A percentile compares a stretch with the other conserved stretches of the same genome.
Evolutionary conservation across 768 basidiomycete genomes (phyloP).

Genomic region (Sarcomyxa edulis): DNA sequence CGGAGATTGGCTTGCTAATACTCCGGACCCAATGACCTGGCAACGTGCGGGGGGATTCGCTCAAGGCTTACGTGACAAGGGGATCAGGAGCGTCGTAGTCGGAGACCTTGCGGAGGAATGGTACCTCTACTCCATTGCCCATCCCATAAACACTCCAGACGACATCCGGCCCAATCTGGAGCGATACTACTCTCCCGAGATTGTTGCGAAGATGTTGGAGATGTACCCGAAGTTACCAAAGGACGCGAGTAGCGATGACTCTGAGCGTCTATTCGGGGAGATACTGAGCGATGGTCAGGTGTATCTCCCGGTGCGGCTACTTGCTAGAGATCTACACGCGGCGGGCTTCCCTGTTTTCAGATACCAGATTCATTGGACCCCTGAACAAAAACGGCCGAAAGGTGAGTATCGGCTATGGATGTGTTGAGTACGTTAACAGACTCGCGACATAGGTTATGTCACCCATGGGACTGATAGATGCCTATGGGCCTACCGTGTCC

Average conservation of each 20-base stretch:
- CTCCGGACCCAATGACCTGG: constrained; percentile 60
- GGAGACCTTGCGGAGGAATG: constrained; percentile 74
- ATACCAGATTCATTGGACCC: constrained; percentile 68
- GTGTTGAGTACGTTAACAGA: neutral
- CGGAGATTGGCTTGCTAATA: constrained; percentile 47
- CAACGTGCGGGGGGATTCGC: constrained; percentile 62
- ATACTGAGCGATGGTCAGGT: constrained; percentile 62
- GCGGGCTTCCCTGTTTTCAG: constrained; percentile 60
- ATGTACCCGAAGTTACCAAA: constrained; percentile 37
- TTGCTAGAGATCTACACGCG: constrained; percentile 52
- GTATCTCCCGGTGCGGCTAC: constrained; percentile 58
- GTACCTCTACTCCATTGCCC: constrained; percentile 71
- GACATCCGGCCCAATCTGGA: constrained; percentile 56
- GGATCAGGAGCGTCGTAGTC: constrained; percentile 56
- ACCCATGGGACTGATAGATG: constrained; percentile 65
- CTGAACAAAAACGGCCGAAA: constrained; percentile 48
- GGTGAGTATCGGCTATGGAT: constrained; percentile 30
- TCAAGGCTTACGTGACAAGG: constrained; percentile 44
- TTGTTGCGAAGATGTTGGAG: constrained; percentile 40
- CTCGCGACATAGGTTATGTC: constrained; percentile 45
- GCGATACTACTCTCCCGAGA: constrained; percentile 51
- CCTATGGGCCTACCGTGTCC: constrained; percentile 56
- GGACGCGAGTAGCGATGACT: constrained; percentile 36
- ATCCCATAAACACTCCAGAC: constrained; percentile 40
- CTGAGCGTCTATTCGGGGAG: constrained; percentile 46